Conservation (phyloP, 352 stramenopile species). For the Pythium rishiriense region DNA sequence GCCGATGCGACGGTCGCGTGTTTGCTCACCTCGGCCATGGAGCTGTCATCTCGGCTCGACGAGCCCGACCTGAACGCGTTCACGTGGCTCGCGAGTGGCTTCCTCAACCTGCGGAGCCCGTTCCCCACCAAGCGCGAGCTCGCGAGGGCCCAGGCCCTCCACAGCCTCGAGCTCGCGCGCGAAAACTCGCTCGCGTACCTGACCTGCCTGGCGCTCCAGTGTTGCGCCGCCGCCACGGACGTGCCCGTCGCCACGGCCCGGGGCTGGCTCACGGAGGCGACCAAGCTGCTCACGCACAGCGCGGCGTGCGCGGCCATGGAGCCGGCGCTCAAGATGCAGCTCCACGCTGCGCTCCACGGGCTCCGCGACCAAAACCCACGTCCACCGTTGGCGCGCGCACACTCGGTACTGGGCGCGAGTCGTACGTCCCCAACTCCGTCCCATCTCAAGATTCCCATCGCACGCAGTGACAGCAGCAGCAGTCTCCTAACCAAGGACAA, state of each 20-base stretch:
- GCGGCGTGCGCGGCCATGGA: conserved; percentile 27
- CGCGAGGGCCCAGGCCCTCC: conserved; percentile 33
- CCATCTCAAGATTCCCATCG: neutral
- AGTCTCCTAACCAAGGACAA: conserved; percentile 24
- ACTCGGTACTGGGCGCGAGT: conserved; percentile 5
- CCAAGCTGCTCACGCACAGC: conserved; percentile 28
- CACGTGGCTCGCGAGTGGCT: conserved; percentile 47
- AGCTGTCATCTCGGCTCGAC: conserved; percentile 37
- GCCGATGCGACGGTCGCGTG: conserved; percentile 32
- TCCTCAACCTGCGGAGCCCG: conserved; percentile 38
- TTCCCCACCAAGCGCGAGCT: conserved; percentile 20
- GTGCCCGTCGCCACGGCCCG: neutral
- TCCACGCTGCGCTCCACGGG: conserved; percentile 44
- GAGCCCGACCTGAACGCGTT: conserved; percentile 47
- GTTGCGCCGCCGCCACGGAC: conserved; percentile 19
- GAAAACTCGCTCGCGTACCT: conserved; percentile 40
- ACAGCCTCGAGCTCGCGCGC: conserved; percentile 34
- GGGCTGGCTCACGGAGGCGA: conserved; percentile 34
- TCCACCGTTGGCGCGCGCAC: conserved; percentile 11
- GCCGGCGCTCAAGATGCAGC: conserved; percentile 40
- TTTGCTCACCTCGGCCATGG: conserved; percentile 42
- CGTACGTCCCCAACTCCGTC: neutral
- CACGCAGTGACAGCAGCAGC: conserved; percentile 22
- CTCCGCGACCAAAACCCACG: neutral
- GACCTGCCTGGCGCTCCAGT: conserved; percentile 40